Base-by-base conservation (phyloP, 2,329 filamentous ascomycete genomes). In the Aspergillus sp. region DNA sequence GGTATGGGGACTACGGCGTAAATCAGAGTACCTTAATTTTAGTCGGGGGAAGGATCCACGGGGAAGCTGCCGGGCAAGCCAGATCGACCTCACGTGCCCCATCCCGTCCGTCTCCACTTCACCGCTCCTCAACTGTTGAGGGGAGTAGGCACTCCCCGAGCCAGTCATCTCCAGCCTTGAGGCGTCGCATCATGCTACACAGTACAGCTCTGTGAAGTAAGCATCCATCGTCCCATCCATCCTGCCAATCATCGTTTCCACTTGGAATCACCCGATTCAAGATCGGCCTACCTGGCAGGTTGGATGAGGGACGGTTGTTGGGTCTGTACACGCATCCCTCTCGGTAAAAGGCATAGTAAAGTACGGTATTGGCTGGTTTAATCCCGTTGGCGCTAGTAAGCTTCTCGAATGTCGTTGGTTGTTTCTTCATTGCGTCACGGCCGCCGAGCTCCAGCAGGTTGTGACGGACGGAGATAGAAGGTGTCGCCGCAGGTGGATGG, bases 41-140 rank as follows among this genome's bases (percentile, higher is more conserved):
- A 55, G 53, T 43, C 39, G 53, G 25, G 25, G 25, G 53, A 41
- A 55, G 53, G 53, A 55, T 47, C 53, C 53, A 55, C 53, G 39
- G 39, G 53, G 53, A 55, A 55, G 53, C 39, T 30, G 53, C 32
- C 41, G 53, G 53, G 21, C 53, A 61, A 64, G 56, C 63, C 64
- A 63, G 59, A 63, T 61, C 53, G 59, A 48, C 59, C 45, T 60
- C 58, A 65, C 61, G 59, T 62, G 56, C 49, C 47, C 52, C 49
- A 47, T 55, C 30, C 12, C 23, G 45, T 56, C 59, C 25, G 45
- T 56, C 59, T 21, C 51, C 53, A 53, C 53, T 67, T 36, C 62
- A 67, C 66, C 67, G 63, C 67, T 62, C 58, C 65, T 63, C 63
- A 66, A 65, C 64, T 41, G 48, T 65, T 65, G 60, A 65, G 63